A percentile compares a stretch with the other conserved stretches of the same genome.
phyloP scores from a whole-genome alignment of 1,139 yeast species.

The Wickerhamomyces sp. region DNA sequence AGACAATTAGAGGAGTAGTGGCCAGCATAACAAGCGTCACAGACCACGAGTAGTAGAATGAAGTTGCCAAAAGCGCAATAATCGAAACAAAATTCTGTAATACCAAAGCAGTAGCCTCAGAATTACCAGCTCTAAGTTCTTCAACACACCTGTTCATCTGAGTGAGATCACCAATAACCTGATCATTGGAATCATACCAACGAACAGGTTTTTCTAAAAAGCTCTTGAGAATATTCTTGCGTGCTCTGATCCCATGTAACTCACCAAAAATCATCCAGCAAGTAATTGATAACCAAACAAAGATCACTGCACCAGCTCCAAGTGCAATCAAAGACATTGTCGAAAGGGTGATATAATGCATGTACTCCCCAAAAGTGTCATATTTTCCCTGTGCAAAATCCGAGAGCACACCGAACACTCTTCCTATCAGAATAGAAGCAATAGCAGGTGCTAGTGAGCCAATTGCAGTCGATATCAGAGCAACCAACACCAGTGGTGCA shows the following conservation, averaged over 20 bases:
- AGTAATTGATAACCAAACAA: constrained; percentile 53
- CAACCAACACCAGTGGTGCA: constrained; percentile 8
- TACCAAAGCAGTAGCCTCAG: constrained; percentile 61
- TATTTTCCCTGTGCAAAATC: constrained; percentile 31
- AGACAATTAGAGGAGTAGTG: constrained; percentile 61
- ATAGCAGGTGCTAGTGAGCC: constrained; percentile 58
- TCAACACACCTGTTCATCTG: constrained; percentile 74
- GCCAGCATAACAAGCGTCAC: constrained; percentile 72
- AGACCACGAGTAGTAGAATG: constrained; percentile 80
- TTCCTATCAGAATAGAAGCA: constrained; percentile 62
- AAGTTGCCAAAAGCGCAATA: constrained; percentile 54
- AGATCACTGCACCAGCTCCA: constrained; percentile 49
- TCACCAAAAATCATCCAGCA: constrained; percentile 76
- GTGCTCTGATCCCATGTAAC: constrained; percentile 55
- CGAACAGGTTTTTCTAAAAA: constrained; percentile 36
- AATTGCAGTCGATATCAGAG: constrained; percentile 25
- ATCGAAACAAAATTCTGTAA: constrained; percentile 49
- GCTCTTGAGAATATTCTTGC: constrained; percentile 38
- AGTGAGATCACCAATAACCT: constrained; percentile 58
- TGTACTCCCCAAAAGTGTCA: constrained; percentile 30
- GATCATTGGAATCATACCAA: constrained; percentile 58
- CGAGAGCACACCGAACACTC: constrained; percentile 51
- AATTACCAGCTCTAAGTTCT: constrained; percentile 65
- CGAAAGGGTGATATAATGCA: constrained; percentile 39
- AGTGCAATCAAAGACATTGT: constrained; percentile 53